phyloP scores from a whole-genome alignment of 2,329 filamentous ascomycete species.

The Colletotrichum gigasporum region DNA sequence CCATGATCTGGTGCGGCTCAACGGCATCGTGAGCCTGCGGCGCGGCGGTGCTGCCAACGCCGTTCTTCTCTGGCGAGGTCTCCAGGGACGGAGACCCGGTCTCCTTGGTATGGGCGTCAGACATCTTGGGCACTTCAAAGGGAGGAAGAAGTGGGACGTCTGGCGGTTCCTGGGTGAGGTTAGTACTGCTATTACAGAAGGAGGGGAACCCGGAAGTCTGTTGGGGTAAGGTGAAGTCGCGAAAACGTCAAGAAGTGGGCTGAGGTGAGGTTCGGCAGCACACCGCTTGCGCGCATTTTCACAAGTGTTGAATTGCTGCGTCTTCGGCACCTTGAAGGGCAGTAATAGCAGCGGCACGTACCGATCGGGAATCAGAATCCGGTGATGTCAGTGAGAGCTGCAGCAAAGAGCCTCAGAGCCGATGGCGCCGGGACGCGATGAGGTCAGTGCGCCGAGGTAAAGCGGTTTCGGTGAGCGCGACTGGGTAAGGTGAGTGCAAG shows the following conservation, averaged over 20 bases:
- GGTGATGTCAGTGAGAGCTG: too few relatives aligned
- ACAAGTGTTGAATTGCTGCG: too few relatives aligned
- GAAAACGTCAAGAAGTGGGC: too few relatives aligned
- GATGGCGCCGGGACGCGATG: too few relatives aligned
- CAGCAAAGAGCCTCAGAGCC: too few relatives aligned
- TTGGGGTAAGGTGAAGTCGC: too few relatives aligned
- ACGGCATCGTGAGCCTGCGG: neutral
- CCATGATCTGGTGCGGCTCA: slow-evolving; percentile 31
- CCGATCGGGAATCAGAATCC: neutral
- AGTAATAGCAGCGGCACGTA: neutral
- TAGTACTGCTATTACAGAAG: too few relatives aligned
- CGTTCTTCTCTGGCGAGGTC: slow-evolving; percentile 6
- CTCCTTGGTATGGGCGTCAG: slow-evolving; percentile 12
- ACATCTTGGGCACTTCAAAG: slow-evolving; percentile 16
- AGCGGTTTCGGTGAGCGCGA: neutral
- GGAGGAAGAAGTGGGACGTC: neutral
- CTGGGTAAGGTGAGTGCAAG: too few relatives aligned
- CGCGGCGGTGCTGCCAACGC: neutral
- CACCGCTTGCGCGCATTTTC: neutral
- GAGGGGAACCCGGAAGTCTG: too few relatives aligned
- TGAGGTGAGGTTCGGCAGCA: too few relatives aligned
- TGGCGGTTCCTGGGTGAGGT: too few relatives aligned
- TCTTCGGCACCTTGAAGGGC: neutral
- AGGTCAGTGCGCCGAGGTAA: slow-evolving; percentile 4
- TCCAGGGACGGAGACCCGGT: neutral